A percentile compares a stretch with the other conserved stretches of the same genome.
Conservation (phyloP, 495 filamentous ascomycete species). For the Neurospora tetraspora region DNA sequence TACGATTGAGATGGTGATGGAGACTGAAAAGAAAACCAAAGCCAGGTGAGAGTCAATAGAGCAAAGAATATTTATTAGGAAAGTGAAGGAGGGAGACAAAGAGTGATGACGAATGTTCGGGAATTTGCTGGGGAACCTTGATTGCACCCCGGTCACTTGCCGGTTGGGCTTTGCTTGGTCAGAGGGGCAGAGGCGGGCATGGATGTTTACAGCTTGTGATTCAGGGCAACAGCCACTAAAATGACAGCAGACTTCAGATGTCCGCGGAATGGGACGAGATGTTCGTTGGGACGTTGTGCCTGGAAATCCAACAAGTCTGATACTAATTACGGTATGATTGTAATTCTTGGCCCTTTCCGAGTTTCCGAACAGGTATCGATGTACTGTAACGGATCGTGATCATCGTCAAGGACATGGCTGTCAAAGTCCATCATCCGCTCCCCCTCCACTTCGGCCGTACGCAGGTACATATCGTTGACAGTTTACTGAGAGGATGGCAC, state of each 20-base stretch:
- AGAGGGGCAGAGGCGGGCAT: background rate
- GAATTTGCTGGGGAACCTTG: slow-evolving; percentile 3
- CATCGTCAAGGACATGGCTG: background rate
- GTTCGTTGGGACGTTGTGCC: background rate
- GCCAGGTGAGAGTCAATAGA: background rate
- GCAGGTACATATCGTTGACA: background rate
- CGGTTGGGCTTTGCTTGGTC: background rate
- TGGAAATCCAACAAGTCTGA: no score
- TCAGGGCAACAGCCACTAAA: background rate
- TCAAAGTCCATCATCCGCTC: background rate
- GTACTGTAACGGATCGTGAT: background rate
- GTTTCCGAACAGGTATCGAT: background rate
- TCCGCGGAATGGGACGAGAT: background rate
- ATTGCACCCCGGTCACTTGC: background rate
- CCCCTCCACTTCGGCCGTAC: background rate
- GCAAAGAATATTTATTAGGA: background rate
- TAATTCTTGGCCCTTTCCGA: background rate
- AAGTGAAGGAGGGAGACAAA: background rate
- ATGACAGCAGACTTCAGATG: background rate
- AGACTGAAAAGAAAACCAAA: background rate
- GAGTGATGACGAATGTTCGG: slow-evolving; percentile 6
- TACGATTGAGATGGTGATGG: background rate
- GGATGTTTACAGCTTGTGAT: background rate
- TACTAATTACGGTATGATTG: background rate
- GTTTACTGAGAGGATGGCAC: background rate